Conservation (phyloP, 305 asterid genomes). For the Lippia alba region DNA sequence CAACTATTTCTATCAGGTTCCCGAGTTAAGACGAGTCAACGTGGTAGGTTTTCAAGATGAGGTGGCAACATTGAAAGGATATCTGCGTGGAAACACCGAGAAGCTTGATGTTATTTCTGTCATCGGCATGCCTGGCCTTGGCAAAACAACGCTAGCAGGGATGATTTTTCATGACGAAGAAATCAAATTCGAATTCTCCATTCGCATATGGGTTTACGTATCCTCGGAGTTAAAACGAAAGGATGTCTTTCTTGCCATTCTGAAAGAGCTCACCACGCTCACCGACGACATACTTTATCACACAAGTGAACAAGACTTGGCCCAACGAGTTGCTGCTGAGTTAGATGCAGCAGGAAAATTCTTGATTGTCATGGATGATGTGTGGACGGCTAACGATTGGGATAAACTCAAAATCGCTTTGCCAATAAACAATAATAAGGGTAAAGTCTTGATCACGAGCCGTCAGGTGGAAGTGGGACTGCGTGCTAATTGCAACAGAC, state of each 20-base stretch:
- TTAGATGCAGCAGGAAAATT: not conserved
- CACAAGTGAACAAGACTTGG: not conserved
- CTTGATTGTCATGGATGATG: not conserved
- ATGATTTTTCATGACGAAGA: constrained; percentile 24
- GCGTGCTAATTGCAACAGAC: not conserved
- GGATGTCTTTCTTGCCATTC: constrained; percentile 25
- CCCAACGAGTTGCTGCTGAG: not conserved
- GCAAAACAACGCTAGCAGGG: constrained; percentile 39
- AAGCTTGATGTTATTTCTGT: constrained; percentile 28
- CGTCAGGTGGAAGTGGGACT: not conserved
- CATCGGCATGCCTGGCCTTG: constrained; percentile 37
- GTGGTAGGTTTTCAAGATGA: constrained; percentile 40
- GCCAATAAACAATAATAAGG: not conserved
- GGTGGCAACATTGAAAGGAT: constrained; percentile 29
- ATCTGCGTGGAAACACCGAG: constrained; percentile 7
- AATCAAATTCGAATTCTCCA: constrained; percentile 28
- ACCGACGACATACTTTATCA: not conserved
- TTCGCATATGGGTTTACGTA: constrained; percentile 22
- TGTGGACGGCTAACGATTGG: not conserved
- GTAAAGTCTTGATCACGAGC: not conserved
- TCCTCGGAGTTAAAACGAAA: constrained; percentile 1
- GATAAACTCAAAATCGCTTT: not conserved
- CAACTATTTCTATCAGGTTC: constrained; percentile 24
- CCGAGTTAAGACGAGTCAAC: constrained; percentile 30
- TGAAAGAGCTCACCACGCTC: not conserved